phyloP scores from a whole-genome alignment of 495 filamentous ascomycete genomes.

The Pseudotulostoma volvatum region DNA sequence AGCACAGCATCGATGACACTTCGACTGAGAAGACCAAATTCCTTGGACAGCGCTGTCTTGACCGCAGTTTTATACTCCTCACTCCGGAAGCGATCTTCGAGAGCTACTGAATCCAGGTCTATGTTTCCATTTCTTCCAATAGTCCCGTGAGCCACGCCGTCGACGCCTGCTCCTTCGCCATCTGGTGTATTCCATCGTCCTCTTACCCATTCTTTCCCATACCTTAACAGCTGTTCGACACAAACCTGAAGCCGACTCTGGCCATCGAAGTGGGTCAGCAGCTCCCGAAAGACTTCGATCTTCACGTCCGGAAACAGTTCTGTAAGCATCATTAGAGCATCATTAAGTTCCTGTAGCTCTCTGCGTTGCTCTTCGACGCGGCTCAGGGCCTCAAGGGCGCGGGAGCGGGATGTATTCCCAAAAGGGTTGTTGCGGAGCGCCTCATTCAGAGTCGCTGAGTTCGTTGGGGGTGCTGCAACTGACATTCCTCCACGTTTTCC shows the following conservation, averaged over 20 bases:
- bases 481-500: neutral
- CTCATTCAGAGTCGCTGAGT: conserved; percentile 23
- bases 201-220: conserved; percentile 55
- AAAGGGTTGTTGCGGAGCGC: conserved; percentile 31
- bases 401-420: conserved; percentile 21
- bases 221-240: conserved; percentile 67
- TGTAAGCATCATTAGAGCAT: conserved; percentile 50
- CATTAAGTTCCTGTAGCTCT: conserved; percentile 55
- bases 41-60: conserved; percentile 42
- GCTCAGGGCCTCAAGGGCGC: conserved; percentile 9
- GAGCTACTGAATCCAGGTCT: conserved; percentile 30
- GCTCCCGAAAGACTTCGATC: conserved; percentile 82
- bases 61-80: conserved; percentile 57
- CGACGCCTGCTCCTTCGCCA: conserved; percentile 11
- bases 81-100: conserved; percentile 58
- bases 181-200: conserved; percentile 48
- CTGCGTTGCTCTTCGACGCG: conserved; percentile 15
- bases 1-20: conserved; percentile 77
- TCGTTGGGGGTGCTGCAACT: neutral
- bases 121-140: conserved; percentile 2
- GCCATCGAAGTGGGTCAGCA: conserved; percentile 65
- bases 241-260: conserved; percentile 73
- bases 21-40: conserved; percentile 66
- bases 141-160: conserved; percentile 1
- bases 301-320: conserved; percentile 75